A percentile compares a stretch with the other conserved stretches of the same genome.
Conservation (phyloP, 2,329 filamentous ascomycete genomes). For the Huntiella moniliformis region DNA sequence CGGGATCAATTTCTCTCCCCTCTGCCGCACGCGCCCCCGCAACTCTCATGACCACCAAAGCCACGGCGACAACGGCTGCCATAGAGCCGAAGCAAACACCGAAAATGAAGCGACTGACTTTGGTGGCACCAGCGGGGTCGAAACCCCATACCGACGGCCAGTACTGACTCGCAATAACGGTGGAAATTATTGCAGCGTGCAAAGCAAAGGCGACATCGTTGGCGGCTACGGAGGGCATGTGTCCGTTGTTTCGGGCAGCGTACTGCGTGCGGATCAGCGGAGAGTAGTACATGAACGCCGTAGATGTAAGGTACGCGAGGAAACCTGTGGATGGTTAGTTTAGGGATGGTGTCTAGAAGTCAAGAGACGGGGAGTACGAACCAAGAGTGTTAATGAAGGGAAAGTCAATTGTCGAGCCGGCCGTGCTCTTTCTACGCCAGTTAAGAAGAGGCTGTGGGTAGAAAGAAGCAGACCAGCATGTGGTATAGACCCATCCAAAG, state of each 20-base stretch:
- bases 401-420: constrained; percentile 76
- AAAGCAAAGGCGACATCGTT: constrained; percentile 82
- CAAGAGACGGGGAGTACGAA: constrained; percentile 15
- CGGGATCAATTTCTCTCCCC: constrained; percentile 17
- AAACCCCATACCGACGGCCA: constrained; percentile 69
- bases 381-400: constrained; percentile 53
- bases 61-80: constrained; percentile 34
- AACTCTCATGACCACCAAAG: constrained; percentile 26
- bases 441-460: constrained; percentile 83
- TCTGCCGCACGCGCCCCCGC: constrained; percentile 15
- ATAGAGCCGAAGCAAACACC: constrained; percentile 54
- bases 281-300: constrained; percentile 58
- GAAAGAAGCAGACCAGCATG: constrained; percentile 74
- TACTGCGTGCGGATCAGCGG: constrained; percentile 64
- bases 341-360: neutral
- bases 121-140: constrained; percentile 35
- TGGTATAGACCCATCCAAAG: constrained; percentile 58
- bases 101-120: constrained; percentile 40
- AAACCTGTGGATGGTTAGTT: constrained; percentile 33
- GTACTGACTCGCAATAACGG: constrained; percentile 58
- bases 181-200: constrained; percentile 57
- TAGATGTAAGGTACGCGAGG: constrained; percentile 57
- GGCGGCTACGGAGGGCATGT: constrained; percentile 65
- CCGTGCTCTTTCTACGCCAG: constrained; percentile 54
- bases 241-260: constrained; percentile 54